Conservation (phyloP, 2,329 filamentous ascomycete species). For the Zarea fungicola region DNA sequence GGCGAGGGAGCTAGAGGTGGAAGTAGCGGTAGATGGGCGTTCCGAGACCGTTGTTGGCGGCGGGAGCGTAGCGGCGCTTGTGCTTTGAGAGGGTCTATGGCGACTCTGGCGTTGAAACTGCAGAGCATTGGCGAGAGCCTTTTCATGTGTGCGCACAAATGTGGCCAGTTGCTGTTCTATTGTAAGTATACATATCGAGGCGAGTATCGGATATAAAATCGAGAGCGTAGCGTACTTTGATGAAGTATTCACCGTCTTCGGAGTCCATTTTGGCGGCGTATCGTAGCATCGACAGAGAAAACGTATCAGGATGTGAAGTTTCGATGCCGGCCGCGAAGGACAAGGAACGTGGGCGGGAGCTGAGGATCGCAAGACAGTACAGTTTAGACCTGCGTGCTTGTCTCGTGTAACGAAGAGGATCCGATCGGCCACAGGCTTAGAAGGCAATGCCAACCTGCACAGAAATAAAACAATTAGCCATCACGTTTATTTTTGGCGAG, state of each 20-base stretch:
- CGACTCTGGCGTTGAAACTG: conserved; percentile 70
- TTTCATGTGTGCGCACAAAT: conserved; percentile 96
- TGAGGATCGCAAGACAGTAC: conserved; percentile 2
- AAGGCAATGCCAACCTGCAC: conserved; percentile 10
- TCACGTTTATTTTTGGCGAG: background rate
- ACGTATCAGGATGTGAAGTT: background rate
- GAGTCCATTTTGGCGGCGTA: conserved; percentile 65
- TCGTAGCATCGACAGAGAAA: conserved; percentile 24
- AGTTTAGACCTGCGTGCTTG: background rate
- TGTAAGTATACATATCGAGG: conserved; percentile 27
- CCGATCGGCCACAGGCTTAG: conserved; percentile 12
- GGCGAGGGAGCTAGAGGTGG: conserved; percentile 70
- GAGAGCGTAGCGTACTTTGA: conserved; percentile 58
- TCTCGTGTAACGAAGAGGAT: conserved; percentile 3
- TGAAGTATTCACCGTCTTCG: conserved; percentile 84
- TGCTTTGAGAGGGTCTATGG: conserved; percentile 63
- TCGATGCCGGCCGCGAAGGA: background rate
- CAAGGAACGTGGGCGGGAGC: conserved; percentile 1
- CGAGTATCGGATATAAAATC: background rate
- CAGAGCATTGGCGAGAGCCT: conserved; percentile 90
- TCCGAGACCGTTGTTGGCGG: conserved; percentile 54
- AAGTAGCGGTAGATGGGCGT: conserved; percentile 59
- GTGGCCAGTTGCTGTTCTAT: conserved; percentile 77
- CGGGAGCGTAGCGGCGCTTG: conserved; percentile 52
- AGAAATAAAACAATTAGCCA: background rate